A percentile compares a stretch with the other conserved stretches of the same genome.
These are phyloP conservation scores for Coix lacrymajobi DNA, from an alignment of 176 grass and related monocot species.

Conservation along the genomic window DNA sequence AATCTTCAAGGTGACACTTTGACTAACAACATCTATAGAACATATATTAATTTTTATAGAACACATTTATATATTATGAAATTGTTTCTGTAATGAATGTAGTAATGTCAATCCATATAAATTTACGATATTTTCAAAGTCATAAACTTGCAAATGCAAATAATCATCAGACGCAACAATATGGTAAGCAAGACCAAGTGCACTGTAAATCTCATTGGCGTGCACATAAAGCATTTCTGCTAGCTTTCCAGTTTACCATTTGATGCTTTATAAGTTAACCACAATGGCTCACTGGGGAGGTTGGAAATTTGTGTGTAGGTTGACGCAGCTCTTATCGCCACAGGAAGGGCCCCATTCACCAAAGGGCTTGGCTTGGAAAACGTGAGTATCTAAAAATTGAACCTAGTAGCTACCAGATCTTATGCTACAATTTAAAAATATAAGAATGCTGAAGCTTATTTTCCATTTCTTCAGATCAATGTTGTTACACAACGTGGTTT, in stretches of 20 bases:
- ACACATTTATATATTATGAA: background rate
- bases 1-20: background rate
- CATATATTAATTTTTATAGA: background rate
- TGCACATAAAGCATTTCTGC: background rate
- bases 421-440: constrained; percentile 2
- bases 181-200: background rate
- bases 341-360: constrained; percentile 93
- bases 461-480: constrained; percentile 64
- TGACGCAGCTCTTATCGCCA: constrained; percentile 95
- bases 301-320: constrained; percentile 42
- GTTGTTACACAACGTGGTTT: constrained; percentile 85
- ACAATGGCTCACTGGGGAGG: background rate
- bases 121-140: background rate
- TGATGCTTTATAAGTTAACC: background rate
- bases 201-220: background rate
- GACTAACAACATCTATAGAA: background rate
- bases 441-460: constrained; percentile 4
- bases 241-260: background rate
- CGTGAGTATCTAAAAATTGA: constrained; percentile 36
- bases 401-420: background rate
- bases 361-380: constrained; percentile 98
- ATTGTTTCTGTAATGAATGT: background rate
- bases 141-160: background rate
- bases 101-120: background rate
- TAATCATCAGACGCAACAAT: background rate